Evolutionary conservation across 2,329 filamentous ascomycete species (phyloP).

Genomic region (Colletotrichum liaoningense): DNA sequence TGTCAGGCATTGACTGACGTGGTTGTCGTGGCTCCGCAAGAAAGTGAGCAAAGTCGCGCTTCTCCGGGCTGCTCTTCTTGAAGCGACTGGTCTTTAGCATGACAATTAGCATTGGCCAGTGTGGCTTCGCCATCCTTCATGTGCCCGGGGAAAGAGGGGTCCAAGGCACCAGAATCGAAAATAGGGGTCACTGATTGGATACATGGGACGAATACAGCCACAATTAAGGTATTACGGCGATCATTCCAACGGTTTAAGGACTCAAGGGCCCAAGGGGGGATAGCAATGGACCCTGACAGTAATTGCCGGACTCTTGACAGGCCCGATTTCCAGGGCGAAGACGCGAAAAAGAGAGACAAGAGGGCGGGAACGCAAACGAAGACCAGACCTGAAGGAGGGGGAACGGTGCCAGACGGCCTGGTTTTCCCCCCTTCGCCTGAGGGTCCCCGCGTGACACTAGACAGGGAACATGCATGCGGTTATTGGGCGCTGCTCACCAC

Average conservation of each 20-base stretch:
- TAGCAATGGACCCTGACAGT: slow-evolving; percentile 6
- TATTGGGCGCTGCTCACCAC: background rate
- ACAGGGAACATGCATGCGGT: slow-evolving; percentile 7
- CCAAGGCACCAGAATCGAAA: background rate
- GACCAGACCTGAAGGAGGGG: background rate
- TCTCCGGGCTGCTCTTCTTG: background rate
- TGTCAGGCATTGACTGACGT: background rate
- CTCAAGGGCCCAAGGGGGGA: background rate
- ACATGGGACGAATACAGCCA: slow-evolving; percentile 3
- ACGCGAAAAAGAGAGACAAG: background rate
- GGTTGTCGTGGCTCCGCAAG: background rate
- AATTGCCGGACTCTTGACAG: background rate
- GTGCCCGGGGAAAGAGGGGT: background rate
- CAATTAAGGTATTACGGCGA: slow-evolving; percentile 7
- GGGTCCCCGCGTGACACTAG: slow-evolving; percentile 2
- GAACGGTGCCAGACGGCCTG: background rate
- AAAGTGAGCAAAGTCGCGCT: background rate
- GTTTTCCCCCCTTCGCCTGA: background rate
- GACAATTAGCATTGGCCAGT: background rate
- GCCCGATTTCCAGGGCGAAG: background rate
- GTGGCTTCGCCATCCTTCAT: background rate
- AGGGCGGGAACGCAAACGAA: background rate
- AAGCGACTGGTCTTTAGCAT: background rate
- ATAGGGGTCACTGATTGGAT: background rate
- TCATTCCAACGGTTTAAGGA: slow-evolving; percentile 5